phyloP scores from a whole-genome alignment of 129 eudicot genomes.

The Lactuca saligna region DNA sequence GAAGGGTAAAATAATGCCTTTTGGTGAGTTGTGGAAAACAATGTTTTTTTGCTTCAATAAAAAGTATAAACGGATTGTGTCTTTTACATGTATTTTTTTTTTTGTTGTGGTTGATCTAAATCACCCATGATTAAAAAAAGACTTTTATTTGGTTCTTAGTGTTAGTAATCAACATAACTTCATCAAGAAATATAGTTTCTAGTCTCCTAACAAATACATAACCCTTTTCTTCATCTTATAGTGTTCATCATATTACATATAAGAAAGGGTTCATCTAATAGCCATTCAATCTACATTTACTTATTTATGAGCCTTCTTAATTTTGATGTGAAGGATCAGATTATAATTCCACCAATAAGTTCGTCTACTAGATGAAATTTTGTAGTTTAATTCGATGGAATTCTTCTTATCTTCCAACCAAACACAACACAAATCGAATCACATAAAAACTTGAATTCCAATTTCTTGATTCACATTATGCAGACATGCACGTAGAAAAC shows the following conservation, averaged over 20 bases:
- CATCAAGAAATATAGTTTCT: background rate
- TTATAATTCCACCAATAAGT: background rate
- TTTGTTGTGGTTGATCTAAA: background rate
- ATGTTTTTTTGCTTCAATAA: no score
- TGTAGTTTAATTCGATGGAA: background rate
- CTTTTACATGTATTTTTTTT: no score
- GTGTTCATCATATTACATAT: background rate
- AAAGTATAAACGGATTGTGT: no score
- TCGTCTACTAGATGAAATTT: background rate
- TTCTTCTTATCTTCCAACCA: background rate
- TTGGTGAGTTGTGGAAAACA: no score
- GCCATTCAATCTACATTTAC: background rate
- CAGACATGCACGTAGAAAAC: constrained; percentile 56
- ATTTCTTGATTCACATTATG: constrained; percentile 23
- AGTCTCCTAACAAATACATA: background rate
- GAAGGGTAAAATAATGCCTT: no score
- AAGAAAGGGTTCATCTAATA: background rate
- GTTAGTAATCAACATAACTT: background rate
- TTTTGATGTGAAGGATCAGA: background rate
- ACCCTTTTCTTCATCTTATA: background rate
- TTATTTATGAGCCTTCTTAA: background rate
- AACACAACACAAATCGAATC: background rate
- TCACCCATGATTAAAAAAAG: background rate
- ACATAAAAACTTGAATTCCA: background rate
- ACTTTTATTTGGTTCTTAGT: background rate